Conservation (phyloP, 1,284 basidiomycete species). For the Ganoderma lingzhi region DNA sequence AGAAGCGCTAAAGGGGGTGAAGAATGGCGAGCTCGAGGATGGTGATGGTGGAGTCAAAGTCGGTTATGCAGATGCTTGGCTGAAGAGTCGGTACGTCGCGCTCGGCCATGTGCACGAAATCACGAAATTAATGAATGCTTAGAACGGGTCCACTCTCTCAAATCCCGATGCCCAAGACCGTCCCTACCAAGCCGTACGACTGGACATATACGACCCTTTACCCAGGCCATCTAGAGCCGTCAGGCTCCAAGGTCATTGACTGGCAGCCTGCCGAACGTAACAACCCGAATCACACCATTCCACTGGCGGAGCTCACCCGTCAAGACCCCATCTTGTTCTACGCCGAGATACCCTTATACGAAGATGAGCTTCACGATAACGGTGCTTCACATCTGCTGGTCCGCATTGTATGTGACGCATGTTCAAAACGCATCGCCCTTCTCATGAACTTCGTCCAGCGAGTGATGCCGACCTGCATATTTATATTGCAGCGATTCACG, state of each 20-base stretch:
- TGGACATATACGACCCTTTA: slow-evolving; percentile 98
- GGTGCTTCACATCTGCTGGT: slow-evolving; percentile 85
- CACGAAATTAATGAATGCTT: slow-evolving; percentile 23
- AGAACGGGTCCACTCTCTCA: slow-evolving; percentile 72
- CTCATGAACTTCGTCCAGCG: slow-evolving; percentile 59
- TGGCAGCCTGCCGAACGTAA: slow-evolving; percentile 66
- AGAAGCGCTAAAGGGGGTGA: slow-evolving; percentile 79
- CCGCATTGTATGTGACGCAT: slow-evolving; percentile 77
- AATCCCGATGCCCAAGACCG: slow-evolving; percentile 75
- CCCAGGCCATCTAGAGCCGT: slow-evolving; percentile 61
- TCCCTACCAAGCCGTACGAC: slow-evolving; percentile 89
- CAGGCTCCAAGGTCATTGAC: slow-evolving; percentile 33
- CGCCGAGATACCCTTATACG: slow-evolving; percentile 90
- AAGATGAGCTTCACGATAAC: slow-evolving; percentile 96
- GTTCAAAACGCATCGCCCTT: slow-evolving; percentile 45
- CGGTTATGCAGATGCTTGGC: slow-evolving; percentile 93
- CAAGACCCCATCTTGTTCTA: slow-evolving; percentile 96
- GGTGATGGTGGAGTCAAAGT: slow-evolving; percentile 94
- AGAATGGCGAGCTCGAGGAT: slow-evolving; percentile 76
- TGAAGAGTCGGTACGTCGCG: slow-evolving; percentile 77
- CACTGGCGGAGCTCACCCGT: slow-evolving; percentile 83
- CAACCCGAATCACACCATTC: slow-evolving; percentile 70
- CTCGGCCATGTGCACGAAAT: background rate
- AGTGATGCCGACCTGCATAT: slow-evolving; percentile 97
- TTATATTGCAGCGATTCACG: slow-evolving; percentile 92